Base-by-base conservation (phyloP, 2,329 filamentous ascomycete genomes). In the Aspergillus sergii region DNA sequence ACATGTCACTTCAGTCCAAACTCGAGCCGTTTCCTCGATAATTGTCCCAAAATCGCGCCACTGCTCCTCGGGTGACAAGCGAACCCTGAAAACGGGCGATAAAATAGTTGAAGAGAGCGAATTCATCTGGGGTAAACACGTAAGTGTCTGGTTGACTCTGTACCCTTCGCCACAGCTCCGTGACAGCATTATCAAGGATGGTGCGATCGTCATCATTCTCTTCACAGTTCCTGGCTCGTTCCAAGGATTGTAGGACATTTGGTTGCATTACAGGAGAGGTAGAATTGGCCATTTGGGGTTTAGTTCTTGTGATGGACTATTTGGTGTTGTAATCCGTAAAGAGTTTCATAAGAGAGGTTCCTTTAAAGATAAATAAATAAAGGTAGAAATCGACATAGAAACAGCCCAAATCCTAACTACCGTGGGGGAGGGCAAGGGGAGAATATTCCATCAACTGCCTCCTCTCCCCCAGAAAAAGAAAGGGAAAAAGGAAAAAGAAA, bases 61-160 rank as follows among this genome's bases (percentile, higher is more conserved):
- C 83, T 12, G 85, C 85, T 58, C 77, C 78, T 69, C 82, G 81
- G 26, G 85, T 82, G 56, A 85, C 72, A 30, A 77, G 73, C 19
- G 79, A 80, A 64, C 86, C 85, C 34, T 80, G 76, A 73, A 90
- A 93, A 11, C 89, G 86, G 66, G 85, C 79, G 66, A 91, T 89
- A 76, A 91, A 94, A 78, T 90, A 94, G 81, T 95, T 96, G 86
- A 96, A 93, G 64, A 96, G 84, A 60, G 91, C 88, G 72, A 95
- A 96, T 79, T 96, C 92, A 77, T 92, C 88, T 66, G 85, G 83
- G 39, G 83, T 88, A 81, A 96, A 88, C 67, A 95, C 78, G 77
- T 94, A 96, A n/a, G 82, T 82, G 58, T 79, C 75, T 1, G 91
- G 91, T 36, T 89, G 81, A 4, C 82, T 81, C 70, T 88, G 80